Conservation (phyloP, 345 rosid genomes). For the Eucalyptus leucophloia region DNA sequence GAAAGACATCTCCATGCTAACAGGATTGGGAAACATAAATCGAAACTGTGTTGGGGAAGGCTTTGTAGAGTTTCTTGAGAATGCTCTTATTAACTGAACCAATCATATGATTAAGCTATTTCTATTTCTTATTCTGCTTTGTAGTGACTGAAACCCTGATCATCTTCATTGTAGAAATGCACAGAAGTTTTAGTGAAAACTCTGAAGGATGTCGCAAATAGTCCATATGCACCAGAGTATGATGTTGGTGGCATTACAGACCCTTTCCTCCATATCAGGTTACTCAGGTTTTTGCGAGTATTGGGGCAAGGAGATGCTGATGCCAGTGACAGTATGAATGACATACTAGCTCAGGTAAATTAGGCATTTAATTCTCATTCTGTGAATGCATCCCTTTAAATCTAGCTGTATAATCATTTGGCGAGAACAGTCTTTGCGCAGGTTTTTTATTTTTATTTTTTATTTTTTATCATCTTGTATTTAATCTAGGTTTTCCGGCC, state of each 20-base stretch:
- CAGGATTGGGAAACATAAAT: not conserved
- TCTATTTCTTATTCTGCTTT: not conserved
- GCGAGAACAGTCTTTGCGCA: not conserved
- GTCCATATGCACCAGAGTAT: constrained; percentile 96
- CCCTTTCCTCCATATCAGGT: constrained; percentile 95
- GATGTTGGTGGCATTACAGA: constrained; percentile 97
- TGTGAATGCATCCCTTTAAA: not conserved
- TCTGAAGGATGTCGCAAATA: constrained; percentile 76
- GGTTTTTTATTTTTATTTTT: not conserved
- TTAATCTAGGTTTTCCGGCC: not conserved
- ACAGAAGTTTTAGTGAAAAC: constrained; percentile 83
- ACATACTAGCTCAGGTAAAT: constrained; percentile 97
- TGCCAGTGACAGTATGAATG: constrained; percentile 96
- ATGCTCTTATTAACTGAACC: not conserved
- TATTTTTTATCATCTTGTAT: not conserved
- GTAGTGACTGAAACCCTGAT: not conserved
- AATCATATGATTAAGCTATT: not conserved
- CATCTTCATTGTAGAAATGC: constrained; percentile 46
- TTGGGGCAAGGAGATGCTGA: constrained; percentile 95
- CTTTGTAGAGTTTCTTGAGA: not conserved
- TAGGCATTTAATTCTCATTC: not conserved
- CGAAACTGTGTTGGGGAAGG: not conserved
- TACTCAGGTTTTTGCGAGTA: constrained; percentile 78
- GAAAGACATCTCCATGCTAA: not conserved
- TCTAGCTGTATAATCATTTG: not conserved